Conservation (phyloP, 2,329 filamentous ascomycete genomes). For the Exophiala bonariae region DNA sequence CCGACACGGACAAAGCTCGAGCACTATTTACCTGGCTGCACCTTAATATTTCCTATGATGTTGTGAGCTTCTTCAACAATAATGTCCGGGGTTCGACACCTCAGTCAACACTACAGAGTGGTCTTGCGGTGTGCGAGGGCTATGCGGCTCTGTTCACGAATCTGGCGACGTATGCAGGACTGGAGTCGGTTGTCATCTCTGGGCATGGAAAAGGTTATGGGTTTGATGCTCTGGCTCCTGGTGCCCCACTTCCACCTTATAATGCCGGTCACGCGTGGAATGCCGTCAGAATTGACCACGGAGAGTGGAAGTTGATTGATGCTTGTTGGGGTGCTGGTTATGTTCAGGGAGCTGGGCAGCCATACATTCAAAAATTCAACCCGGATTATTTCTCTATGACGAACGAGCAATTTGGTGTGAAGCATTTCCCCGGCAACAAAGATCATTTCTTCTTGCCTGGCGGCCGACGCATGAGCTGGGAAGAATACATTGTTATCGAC, state of each 20-base stretch:
- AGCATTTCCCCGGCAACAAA: slow-evolving; percentile 73
- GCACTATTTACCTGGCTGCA: slow-evolving; percentile 95
- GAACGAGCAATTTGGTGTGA: slow-evolving; percentile 79
- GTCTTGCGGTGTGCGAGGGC: slow-evolving; percentile 86
- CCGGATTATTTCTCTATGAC: slow-evolving; percentile 60
- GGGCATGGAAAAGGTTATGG: slow-evolving; percentile 89
- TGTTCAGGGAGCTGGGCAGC: slow-evolving; percentile 53
- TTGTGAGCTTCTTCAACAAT: slow-evolving; percentile 72
- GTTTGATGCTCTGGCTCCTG: slow-evolving; percentile 62
- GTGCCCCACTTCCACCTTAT: slow-evolving; percentile 64
- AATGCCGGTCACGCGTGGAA: slow-evolving; percentile 85
- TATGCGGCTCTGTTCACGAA: slow-evolving; percentile 81
- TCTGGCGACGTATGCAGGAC: slow-evolving; percentile 74
- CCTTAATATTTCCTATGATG: slow-evolving; percentile 87
- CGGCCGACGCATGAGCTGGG: slow-evolving; percentile 69
- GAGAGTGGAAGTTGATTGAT: slow-evolving; percentile 89
- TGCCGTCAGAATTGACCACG: slow-evolving; percentile 80
- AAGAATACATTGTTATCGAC: slow-evolving; percentile 74
- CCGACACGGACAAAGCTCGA: slow-evolving; percentile 84
- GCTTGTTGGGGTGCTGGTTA: slow-evolving; percentile 89
- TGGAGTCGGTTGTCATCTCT: slow-evolving; percentile 71
- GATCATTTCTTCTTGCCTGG: slow-evolving; percentile 73
- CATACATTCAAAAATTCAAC: slow-evolving; percentile 69
- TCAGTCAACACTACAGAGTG: slow-evolving; percentile 70
- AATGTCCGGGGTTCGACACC: slow-evolving; percentile 68